Percentiles rank a stretch among this genome's conserved stretches.
phyloP scores from a whole-genome alignment of 345 rosid species.

The Gossypium stocksii region DNA sequence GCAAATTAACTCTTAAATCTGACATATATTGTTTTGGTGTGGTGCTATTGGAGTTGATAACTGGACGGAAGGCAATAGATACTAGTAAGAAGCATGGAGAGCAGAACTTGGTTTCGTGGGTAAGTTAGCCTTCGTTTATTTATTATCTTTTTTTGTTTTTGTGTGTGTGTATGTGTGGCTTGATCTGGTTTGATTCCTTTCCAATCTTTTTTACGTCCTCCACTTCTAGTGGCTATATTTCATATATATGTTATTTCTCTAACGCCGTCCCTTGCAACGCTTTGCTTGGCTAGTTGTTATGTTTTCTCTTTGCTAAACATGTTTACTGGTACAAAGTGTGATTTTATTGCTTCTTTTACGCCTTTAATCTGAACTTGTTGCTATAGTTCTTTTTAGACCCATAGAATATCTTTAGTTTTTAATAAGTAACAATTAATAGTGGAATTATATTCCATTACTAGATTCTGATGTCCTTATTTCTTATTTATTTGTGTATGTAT shows the following conservation, averaged over 20 bases:
- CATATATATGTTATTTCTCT: background rate
- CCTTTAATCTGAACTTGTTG: background rate
- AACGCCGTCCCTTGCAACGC: background rate
- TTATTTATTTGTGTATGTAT: background rate
- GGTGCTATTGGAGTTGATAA: constrained; percentile 82
- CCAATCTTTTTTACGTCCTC: background rate
- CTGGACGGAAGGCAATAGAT: constrained; percentile 87
- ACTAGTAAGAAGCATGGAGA: constrained; percentile 52
- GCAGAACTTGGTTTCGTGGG: constrained; percentile 87
- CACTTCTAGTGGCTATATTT: background rate
- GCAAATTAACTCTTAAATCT: constrained; percentile 85
- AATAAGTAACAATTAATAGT: background rate
- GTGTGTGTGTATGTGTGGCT: background rate
- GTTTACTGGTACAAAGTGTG: background rate
- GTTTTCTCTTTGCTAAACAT: background rate
- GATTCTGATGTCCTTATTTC: background rate
- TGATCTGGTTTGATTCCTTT: background rate
- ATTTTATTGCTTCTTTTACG: background rate
- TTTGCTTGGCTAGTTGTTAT: background rate
- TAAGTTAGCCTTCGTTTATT: constrained; percentile 24
- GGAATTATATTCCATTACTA: background rate
- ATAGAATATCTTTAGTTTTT: background rate
- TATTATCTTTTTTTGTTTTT: no score
- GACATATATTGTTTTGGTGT: constrained; percentile 99
- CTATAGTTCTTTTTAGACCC: background rate